Conservation (phyloP, 1,284 basidiomycete species). For the Afroboletus lepidellus region DNA sequence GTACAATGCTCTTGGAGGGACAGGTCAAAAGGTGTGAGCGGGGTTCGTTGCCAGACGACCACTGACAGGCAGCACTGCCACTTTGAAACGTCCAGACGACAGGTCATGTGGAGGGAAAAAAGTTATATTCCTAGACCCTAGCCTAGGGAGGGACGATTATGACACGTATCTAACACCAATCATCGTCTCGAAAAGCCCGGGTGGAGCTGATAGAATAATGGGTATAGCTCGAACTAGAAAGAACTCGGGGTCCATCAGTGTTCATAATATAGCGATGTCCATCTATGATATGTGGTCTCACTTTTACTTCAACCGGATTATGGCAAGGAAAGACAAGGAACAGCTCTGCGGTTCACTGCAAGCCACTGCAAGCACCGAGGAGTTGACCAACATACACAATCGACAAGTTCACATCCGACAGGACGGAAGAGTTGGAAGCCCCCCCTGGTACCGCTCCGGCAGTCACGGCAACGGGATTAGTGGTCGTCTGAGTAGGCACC, state of each 20-base stretch:
- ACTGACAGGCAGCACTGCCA: constrained; percentile 16
- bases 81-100: neutral
- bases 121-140: neutral
- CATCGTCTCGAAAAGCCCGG: constrained; percentile 3
- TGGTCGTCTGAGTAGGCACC: constrained; percentile 20
- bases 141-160: neutral
- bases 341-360: constrained; percentile 9
- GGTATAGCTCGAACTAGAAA: constrained; percentile 30
- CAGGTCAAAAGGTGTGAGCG: no score
- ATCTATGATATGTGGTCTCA: constrained; percentile 21
- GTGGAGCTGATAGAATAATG: constrained; percentile 17
- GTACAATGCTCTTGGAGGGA: neutral
- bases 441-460: constrained; percentile 9
- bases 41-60: constrained; percentile 20
- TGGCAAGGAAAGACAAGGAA: constrained; percentile 5
- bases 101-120: neutral
- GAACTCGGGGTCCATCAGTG: constrained; percentile 21
- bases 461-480: constrained; percentile 7
- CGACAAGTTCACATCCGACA: constrained; percentile 17
- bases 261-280: constrained; percentile 11
- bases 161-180: constrained; percentile 3
- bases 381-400: constrained; percentile 26
- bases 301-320: constrained; percentile 13
- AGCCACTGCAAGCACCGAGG: constrained; percentile 11
- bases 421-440: constrained; percentile 3